A percentile compares a stretch with the other conserved stretches of the same genome.
Conservation (phyloP, 371 early-diverging fungal genomes). For the Mortierella sp. region DNA sequence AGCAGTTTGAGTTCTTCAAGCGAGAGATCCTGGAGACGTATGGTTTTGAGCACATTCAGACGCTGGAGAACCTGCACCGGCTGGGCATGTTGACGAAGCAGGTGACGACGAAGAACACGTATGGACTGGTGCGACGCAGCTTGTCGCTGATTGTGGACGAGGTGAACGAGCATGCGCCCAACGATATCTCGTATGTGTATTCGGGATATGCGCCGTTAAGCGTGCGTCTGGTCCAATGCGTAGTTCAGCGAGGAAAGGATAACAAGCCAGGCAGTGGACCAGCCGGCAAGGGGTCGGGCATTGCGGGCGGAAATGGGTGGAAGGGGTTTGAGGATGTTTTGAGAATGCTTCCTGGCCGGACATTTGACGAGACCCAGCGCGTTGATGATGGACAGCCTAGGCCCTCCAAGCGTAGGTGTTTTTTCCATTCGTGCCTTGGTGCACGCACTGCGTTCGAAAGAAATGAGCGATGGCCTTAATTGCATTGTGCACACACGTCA, state of each 20-base stretch:
- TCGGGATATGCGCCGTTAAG: constrained; percentile 95
- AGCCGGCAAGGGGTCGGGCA: constrained; percentile 30
- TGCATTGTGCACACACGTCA: neutral
- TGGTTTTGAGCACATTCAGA: constrained; percentile 90
- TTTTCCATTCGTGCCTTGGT: neutral
- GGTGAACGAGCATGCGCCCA: constrained; percentile 86
- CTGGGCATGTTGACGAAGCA: constrained; percentile 76
- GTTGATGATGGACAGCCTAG: constrained; percentile 69
- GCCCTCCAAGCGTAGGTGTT: constrained; percentile 65
- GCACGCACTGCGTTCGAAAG: neutral
- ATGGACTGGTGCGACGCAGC: constrained; percentile 73
- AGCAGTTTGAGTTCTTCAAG: constrained; percentile 83
- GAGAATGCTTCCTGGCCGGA: constrained; percentile 79
- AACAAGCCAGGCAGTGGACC: constrained; percentile 46
- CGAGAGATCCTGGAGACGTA: constrained; percentile 89
- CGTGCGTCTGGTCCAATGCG: constrained; percentile 90
- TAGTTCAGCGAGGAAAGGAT: constrained; percentile 58
- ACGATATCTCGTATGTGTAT: constrained; percentile 93
- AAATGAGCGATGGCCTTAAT: neutral
- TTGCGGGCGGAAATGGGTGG: constrained; percentile 77
- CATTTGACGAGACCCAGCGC: constrained; percentile 83
- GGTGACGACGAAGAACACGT: constrained; percentile 63
- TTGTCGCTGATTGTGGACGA: constrained; percentile 89
- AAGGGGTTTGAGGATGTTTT: constrained; percentile 89
- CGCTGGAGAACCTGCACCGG: constrained; percentile 80